These are phyloP conservation scores for Penicillium simplicissimum DNA, from an alignment of 495 filamentous ascomycete species.

Conservation along the genomic window DNA sequence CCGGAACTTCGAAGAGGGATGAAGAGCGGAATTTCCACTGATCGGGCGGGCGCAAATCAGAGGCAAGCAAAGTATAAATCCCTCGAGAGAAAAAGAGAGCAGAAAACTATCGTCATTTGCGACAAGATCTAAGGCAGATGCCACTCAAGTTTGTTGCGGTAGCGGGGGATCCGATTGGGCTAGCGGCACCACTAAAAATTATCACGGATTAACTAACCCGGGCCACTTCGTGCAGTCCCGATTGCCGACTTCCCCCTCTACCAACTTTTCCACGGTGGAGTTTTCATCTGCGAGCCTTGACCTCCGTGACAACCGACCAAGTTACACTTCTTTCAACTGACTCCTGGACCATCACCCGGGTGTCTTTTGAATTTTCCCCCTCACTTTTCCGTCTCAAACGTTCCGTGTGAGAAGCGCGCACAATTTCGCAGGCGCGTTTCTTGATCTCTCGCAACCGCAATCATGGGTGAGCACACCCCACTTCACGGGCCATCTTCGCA, in stretches of 20 bases:
- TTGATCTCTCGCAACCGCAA: slow-evolving; percentile 58
- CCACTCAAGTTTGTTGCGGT: background rate
- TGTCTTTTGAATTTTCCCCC: slow-evolving; percentile 22
- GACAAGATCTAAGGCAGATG: background rate
- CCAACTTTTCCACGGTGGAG: slow-evolving; percentile 43
- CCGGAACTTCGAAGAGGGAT: background rate
- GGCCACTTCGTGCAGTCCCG: slow-evolving; percentile 31
- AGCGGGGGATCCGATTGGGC: slow-evolving; percentile 39
- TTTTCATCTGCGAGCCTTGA: slow-evolving; percentile 24
- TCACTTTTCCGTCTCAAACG: slow-evolving; percentile 16
- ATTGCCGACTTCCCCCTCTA: slow-evolving; percentile 45
- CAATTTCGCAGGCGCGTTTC: slow-evolving; percentile 50
- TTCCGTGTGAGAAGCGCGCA: slow-evolving; percentile 46
- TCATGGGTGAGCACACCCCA: slow-evolving; percentile 72
- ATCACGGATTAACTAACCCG: slow-evolving; percentile 47
- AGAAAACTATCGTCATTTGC: background rate
- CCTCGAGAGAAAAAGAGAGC: background rate
- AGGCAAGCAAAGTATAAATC: background rate
- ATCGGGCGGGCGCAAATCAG: background rate
- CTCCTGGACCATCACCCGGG: slow-evolving; percentile 18
- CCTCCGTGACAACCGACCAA: slow-evolving; percentile 17
- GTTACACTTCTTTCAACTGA: slow-evolving; percentile 12
- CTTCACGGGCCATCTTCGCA: slow-evolving; percentile 7
- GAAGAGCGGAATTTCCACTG: background rate
- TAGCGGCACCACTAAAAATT: slow-evolving; percentile 55